Evolutionary conservation across 2,329 filamentous ascomycete species (phyloP), one percentile per base, ranked within the genome.

Genomic region (Juglanconis oblonga): DNA sequence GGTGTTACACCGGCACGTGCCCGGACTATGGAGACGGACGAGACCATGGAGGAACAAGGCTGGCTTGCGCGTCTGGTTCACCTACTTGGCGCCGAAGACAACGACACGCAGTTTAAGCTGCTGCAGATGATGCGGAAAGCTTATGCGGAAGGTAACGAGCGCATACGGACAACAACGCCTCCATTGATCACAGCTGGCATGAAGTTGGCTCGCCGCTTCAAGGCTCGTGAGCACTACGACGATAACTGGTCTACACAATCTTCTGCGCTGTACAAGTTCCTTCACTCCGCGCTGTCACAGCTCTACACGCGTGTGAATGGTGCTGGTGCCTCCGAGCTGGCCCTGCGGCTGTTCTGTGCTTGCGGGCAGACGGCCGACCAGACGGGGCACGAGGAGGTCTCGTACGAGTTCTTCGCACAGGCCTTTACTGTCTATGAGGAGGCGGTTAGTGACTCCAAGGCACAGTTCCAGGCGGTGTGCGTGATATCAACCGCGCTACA

Each of bases 351-450:
- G 14, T 99, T 98, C 72, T 89, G 95, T 67, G 87, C 91, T 47
- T 96, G 92, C 70, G 95, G 95, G 29, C 93, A 97, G 77, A 90
- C 96, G 36, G 93, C 95, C 10, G 93, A 97, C 68, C 88, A 95
- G 74, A 91, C 87, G 10, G 90, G 90, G 2, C 96, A 96, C 67
- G 94, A 99, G 72, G 95, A 99, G 76, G 92, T 97, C 47, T 90
- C 92, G 10, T 99, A 99, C 73, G 95, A 99, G 72, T 99, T 96
- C 78, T 98, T 97, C 68, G 95, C 95, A 0, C 95, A 99, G 74
- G 94, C 95, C 0, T 99, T 99, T 69, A 98, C 94, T 0, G 92
- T 98, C 8, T 99, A 99, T 71, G 95, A 99, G 72, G 95, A 99
- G 74, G 89, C 92, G 0, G 90, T 99, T 64, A 95, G 92, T 63